These are phyloP conservation scores for Colletotrichum musicola DNA, from an alignment of 2,329 filamentous ascomycete species.

Conservation along the genomic window DNA sequence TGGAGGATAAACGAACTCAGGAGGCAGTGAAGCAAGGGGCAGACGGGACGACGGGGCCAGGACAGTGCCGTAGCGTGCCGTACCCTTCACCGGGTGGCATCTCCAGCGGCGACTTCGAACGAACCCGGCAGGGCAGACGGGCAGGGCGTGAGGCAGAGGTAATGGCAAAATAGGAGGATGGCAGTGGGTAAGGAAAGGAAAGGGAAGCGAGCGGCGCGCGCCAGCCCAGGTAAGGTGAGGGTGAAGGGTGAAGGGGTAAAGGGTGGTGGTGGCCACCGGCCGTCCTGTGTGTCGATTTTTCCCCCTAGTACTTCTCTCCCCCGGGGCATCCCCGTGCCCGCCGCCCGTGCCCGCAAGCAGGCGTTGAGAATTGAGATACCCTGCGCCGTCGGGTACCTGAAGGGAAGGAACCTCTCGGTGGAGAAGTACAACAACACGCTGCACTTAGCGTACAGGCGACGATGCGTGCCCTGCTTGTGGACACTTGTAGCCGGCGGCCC, in stretches of 20 bases:
- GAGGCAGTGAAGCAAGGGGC: neutral
- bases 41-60: conserved; percentile 3
- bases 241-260: too few relatives aligned
- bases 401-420: conserved; percentile 9
- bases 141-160: neutral
- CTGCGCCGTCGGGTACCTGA: neutral
- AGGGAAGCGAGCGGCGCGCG: conserved; percentile 8
- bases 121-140: conserved; percentile 15
- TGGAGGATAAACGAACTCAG: neutral
- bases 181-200: conserved; percentile 2
- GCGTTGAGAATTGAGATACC: conserved; percentile 14
- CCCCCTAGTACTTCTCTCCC: conserved; percentile 4
- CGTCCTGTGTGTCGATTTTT: conserved; percentile 7
- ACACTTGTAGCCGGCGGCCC: conserved; percentile 26
- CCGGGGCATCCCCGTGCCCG: conserved; percentile 29
- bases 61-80: neutral
- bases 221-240: conserved; percentile 4
- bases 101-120: conserved; percentile 10
- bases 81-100: conserved; percentile 3
- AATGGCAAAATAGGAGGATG: neutral
- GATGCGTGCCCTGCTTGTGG: neutral
- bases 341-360: neutral
- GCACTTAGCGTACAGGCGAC: neutral
- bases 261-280: conserved; percentile 2
- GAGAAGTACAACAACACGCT: conserved; percentile 3